Base-by-base conservation (phyloP, 768 basidiomycete species). In the Serendipita sp. region DNA sequence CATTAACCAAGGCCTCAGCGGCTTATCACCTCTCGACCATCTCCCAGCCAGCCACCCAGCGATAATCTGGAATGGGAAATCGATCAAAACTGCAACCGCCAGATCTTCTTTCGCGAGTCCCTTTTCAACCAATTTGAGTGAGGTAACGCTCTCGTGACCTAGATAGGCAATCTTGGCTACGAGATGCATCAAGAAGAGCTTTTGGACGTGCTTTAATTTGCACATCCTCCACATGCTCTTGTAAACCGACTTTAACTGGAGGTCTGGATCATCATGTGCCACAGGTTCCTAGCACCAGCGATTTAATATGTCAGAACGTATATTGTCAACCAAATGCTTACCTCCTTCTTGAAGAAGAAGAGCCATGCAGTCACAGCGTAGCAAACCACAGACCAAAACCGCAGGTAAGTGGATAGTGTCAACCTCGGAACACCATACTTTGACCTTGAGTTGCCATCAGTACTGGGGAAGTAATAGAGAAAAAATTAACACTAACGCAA, bases 51-150 rank as follows among this genome's bases (percentile, higher is more conserved):
- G 77, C 87, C 89, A 98, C 3, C 95, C 95, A 23, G 91, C 93
- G 65, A 89, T 71, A 62, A 99, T 91, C 77, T 98, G 94, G 76
- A 96, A 95, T 1, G 96, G 96, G 69, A 98, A 97, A 74, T 99
- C 96, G 68, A 98, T 87, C 44, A 98, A 83, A 48, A 95, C 94
- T 2, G 91, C 88, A 15, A 93, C 79, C n/a, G 96, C 93, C 44
- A 98, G 80, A 70, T 99, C 96, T 77, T 98, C 96, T 45, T 93
- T 87, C 66, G 85, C 88, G 64, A 99, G 80, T 1, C 96, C 96
- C 72, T 98, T 98, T 74, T 99, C 96, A 47, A 99, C 88, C 76
- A 98, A 83, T 72, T 99, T 99, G 48, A 98, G 80, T 28, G 83
- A 85, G 2, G 91, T 92, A 11, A 86, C 89, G 3, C 91, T 87